Evolutionary conservation across 2,329 filamentous ascomycete species (phyloP).

Genomic region (Xylaria sp.): DNA sequence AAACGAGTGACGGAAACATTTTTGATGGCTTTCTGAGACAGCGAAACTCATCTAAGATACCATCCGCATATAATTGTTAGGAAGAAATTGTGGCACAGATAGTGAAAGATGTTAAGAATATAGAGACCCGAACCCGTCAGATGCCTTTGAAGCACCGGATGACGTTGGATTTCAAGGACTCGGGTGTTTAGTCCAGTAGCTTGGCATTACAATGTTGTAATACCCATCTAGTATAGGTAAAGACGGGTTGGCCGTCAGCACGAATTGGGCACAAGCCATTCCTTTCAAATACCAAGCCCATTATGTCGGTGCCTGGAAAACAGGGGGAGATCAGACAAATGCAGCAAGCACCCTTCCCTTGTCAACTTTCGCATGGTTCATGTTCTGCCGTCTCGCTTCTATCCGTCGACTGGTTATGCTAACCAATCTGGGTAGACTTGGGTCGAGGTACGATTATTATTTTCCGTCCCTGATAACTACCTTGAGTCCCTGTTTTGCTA

Average conservation of each 20-base stretch:
- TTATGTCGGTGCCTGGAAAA: constrained; percentile 23
- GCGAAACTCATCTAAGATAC: constrained; percentile 5
- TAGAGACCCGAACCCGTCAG: constrained; percentile 5
- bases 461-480: not conserved
- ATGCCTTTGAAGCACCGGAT: constrained; percentile 19
- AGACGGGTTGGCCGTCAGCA: constrained; percentile 10
- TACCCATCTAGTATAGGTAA: constrained; percentile 1
- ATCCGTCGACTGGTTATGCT: no score
- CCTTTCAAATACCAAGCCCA: constrained; percentile 24
- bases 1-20: constrained; percentile 40
- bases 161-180: constrained; percentile 32
- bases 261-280: constrained; percentile 13
- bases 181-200: constrained; percentile 7
- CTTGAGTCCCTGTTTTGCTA: not conserved
- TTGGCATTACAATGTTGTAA: constrained; percentile 11
- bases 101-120: constrained; percentile 9
- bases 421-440: not conserved
- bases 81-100: not conserved
- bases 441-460: not conserved
- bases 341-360: no score
- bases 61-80: not conserved
- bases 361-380: no score
- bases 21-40: constrained; percentile 16
- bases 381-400: not conserved
- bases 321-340: constrained; percentile 20